Percentiles rank a stretch among this genome's conserved stretches.
Evolutionary conservation across 2,329 filamentous ascomycete genomes (phyloP).

Genomic region (Berkeleyomyces basicola): DNA sequence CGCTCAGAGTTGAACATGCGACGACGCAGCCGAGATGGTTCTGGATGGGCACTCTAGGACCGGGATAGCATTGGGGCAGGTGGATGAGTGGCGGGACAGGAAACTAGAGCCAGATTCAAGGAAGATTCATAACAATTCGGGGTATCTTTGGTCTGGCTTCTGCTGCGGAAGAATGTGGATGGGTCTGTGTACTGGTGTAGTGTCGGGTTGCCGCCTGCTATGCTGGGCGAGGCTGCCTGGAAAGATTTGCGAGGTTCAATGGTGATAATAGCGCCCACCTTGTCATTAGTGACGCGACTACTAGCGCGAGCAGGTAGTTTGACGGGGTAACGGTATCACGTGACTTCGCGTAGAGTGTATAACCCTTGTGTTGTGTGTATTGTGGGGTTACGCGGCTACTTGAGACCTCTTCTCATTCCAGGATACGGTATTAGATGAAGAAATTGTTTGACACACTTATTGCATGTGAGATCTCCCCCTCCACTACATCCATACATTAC

Average conservation of each 20-base stretch:
- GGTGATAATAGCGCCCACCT: not conserved
- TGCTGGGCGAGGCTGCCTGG: not conserved
- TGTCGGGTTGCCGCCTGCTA: not conserved
- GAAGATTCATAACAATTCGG: not conserved
- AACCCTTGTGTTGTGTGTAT: not conserved
- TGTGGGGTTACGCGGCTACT: not conserved
- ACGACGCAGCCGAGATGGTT: not conserved
- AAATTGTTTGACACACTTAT: too few relatives aligned
- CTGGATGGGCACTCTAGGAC: not conserved
- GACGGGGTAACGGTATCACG: constrained; percentile 1
- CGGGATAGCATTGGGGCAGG: not conserved
- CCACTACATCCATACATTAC: not conserved
- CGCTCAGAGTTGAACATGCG: not conserved
- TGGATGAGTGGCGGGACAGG: not conserved
- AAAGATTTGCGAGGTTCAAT: not conserved
- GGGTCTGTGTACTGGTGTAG: not conserved
- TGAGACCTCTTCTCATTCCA: not conserved
- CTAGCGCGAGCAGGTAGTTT: not conserved
- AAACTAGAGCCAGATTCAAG: not conserved
- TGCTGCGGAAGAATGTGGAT: not conserved
- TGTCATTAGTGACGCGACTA: not conserved
- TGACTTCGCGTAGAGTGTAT: not conserved
- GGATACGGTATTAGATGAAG: too few relatives aligned
- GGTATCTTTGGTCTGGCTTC: not conserved
- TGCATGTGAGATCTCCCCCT: not conserved